phyloP scores from a whole-genome alignment of 768 basidiomycete species.

The Jaapia argillacea region DNA sequence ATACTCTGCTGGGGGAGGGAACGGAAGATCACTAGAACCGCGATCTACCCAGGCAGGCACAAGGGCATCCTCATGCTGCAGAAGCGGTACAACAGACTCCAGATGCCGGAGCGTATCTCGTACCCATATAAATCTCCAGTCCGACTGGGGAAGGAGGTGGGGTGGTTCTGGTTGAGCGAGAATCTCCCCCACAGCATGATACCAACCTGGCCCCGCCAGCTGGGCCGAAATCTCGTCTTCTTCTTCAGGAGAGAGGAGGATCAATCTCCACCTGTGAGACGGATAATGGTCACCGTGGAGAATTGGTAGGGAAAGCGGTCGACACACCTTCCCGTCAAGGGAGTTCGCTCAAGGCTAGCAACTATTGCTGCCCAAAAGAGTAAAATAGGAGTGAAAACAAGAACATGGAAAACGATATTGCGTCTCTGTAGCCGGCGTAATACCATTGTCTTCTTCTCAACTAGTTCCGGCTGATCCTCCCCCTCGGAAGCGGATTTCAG shows the following conservation, averaged over 20 bases:
- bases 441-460: slow-evolving; percentile 39
- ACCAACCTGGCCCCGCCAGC: slow-evolving; percentile 82
- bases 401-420: slow-evolving; percentile 38
- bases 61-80: slow-evolving; percentile 49
- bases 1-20: slow-evolving; percentile 75
- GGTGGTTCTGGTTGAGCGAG: slow-evolving; percentile 56
- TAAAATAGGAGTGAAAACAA: slow-evolving; percentile 50
- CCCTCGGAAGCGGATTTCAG: slow-evolving; percentile 39
- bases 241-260: slow-evolving; percentile 86
- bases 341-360: slow-evolving; percentile 68
- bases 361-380: slow-evolving; percentile 63
- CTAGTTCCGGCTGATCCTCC: slow-evolving; percentile 32
- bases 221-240: slow-evolving; percentile 83
- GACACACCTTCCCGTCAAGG: slow-evolving; percentile 75
- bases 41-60: slow-evolving; percentile 47
- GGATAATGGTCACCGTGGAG: not conserved
- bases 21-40: slow-evolving; percentile 38
- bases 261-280: slow-evolving; percentile 66
- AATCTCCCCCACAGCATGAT: slow-evolving; percentile 70
- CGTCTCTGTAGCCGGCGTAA: slow-evolving; percentile 38
- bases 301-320: not conserved
- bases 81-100: slow-evolving; percentile 60
- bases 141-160: slow-evolving; percentile 54
- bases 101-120: slow-evolving; percentile 66
- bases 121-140: slow-evolving; percentile 93